phyloP scores from a whole-genome alignment of 192 early-diverging fungal genomes.

The Chytriomyces sp. region DNA sequence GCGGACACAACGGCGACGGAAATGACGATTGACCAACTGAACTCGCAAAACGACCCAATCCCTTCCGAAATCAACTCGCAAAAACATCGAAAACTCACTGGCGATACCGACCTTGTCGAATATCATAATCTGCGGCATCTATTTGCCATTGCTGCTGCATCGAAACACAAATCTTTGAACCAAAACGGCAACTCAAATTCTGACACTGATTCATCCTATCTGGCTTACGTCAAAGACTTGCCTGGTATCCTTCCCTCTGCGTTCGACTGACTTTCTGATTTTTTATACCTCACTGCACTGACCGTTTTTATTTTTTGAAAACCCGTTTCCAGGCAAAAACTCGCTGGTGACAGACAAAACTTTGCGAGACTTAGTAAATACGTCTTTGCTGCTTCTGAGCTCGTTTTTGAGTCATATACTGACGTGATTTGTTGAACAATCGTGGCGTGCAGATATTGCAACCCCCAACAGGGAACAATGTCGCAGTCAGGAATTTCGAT shows the following conservation, averaged over 20 bases:
- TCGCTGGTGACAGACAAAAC: conserved; percentile 8
- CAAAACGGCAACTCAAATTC: not conserved
- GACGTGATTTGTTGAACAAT: not conserved
- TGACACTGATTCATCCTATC: conserved; percentile 4
- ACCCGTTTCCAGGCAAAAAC: conserved; percentile 9
- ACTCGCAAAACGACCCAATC: too few relatives aligned
- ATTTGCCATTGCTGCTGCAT: conserved; percentile 1
- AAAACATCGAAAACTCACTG: not conserved
- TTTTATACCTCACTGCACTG: too few relatives aligned
- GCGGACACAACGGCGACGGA: too few relatives aligned
- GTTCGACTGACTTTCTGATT: too few relatives aligned
- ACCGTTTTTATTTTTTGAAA: too few relatives aligned
- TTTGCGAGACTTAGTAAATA: not conserved
- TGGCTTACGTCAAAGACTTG: conserved; percentile 10
- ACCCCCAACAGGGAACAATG: conserved; percentile 7
- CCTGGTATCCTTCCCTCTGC: not conserved
- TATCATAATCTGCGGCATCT: conserved; percentile 13
- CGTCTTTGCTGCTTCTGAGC: too few relatives aligned
- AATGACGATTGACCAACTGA: too few relatives aligned
- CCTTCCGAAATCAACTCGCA: too few relatives aligned
- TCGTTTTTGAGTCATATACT: too few relatives aligned
- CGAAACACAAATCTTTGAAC: not conserved
- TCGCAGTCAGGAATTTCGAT: conserved; percentile 7
- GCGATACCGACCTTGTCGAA: conserved; percentile 16
- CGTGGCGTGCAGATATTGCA: not conserved